A percentile compares a stretch with the other conserved stretches of the same genome.
Conservation (phyloP, 176 grass and related monocot species). For the Avena insularis region DNA sequence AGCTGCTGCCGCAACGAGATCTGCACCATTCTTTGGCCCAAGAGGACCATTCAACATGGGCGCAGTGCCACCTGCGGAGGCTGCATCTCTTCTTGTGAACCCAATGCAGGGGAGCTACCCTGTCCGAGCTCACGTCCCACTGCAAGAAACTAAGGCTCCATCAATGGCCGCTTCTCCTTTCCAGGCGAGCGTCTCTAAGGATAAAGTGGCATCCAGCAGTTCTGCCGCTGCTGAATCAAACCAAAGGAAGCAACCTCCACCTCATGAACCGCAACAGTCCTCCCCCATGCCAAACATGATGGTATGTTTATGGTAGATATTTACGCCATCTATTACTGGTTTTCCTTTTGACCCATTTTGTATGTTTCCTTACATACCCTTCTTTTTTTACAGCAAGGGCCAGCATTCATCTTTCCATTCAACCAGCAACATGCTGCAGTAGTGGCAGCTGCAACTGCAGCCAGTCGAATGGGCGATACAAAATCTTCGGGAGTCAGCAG, state of each 20-base stretch:
- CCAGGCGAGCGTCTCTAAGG: constrained; percentile 57
- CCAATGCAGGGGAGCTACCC: constrained; percentile 80
- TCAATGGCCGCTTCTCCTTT: constrained; percentile 48
- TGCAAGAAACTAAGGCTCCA: constrained; percentile 63
- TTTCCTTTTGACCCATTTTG: neutral
- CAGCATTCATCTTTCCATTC: constrained; percentile 85
- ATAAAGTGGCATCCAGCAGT: constrained; percentile 55
- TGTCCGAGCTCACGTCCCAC: constrained; percentile 53
- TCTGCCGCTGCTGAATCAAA: constrained; percentile 54
- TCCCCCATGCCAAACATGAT: constrained; percentile 62
- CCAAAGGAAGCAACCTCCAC: constrained; percentile 76
- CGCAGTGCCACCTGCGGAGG: constrained; percentile 62
- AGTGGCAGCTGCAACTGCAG: constrained; percentile 57
- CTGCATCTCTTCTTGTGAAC: constrained; percentile 61
- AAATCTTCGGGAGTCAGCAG: constrained; percentile 56
- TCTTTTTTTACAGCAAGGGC: constrained; percentile 62
- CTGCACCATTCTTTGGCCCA: constrained; percentile 62
- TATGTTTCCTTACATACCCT: constrained; percentile 20
- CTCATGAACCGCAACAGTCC: constrained; percentile 75
- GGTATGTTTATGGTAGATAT: constrained; percentile 47
- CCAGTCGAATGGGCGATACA: constrained; percentile 55
- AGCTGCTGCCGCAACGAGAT: constrained; percentile 32
- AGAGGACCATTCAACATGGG: constrained; percentile 74
- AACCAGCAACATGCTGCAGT: constrained; percentile 79
- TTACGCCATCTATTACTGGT: neutral